Conservation (phyloP, 2,329 filamentous ascomycete genomes). For the Fusarium robinianum region DNA sequence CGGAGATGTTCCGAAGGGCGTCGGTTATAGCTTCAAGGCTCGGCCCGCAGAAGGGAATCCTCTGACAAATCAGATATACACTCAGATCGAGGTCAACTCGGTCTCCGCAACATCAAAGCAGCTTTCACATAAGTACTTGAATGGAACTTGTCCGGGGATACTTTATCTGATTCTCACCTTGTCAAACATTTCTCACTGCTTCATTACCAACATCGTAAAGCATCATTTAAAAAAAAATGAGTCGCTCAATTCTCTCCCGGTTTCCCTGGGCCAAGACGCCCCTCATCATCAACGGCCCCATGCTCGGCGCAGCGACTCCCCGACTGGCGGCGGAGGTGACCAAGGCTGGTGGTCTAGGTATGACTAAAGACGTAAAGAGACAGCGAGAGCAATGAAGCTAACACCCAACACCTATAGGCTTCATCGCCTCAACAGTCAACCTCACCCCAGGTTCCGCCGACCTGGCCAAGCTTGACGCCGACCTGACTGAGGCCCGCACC, state of each 20-base stretch:
- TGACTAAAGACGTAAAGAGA: not conserved
- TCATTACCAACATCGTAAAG: too few species aligned
- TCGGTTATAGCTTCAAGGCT: too few species aligned
- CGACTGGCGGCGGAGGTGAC: slow-evolving; percentile 44
- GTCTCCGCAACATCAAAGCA: not conserved
- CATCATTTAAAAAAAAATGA: slow-evolving; percentile 28
- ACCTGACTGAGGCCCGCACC: slow-evolving; percentile 38
- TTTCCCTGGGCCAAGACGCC: slow-evolving; percentile 40
- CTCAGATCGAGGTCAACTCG: too few species aligned
- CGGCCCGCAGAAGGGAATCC: too few species aligned
- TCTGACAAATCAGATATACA: slow-evolving; percentile 21
- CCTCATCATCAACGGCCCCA: slow-evolving; percentile 44
- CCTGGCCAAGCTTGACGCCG: slow-evolving; percentile 40
- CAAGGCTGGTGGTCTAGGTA: slow-evolving; percentile 47
- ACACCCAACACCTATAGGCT: slow-evolving; percentile 33
- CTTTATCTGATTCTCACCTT: not conserved
- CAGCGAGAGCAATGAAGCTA: not conserved
- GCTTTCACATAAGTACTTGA: slow-evolving; percentile 4
- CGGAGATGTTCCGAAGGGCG: too few species aligned
- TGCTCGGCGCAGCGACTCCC: slow-evolving; percentile 42
- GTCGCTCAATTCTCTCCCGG: slow-evolving; percentile 33
- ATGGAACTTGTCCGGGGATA: not conserved
- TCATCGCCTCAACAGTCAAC: slow-evolving; percentile 41
- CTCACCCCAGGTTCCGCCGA: slow-evolving; percentile 38
- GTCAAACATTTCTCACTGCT: too few species aligned